phyloP scores from a whole-genome alignment of 495 filamentous ascomycete genomes.

The Alectoria sarmentosa region DNA sequence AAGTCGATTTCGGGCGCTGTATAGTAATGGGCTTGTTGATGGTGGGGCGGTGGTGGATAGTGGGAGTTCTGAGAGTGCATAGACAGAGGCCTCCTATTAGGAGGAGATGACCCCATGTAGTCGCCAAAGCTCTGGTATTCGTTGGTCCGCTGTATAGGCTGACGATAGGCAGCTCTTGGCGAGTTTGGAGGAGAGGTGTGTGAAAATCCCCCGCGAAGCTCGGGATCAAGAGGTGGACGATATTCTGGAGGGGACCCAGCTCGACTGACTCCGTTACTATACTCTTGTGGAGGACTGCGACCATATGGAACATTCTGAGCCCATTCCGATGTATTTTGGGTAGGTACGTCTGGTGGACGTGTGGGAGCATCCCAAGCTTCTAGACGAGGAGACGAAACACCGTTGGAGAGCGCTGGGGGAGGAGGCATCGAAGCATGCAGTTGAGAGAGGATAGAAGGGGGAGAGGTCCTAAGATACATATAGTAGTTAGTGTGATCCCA shows the following conservation, averaged over 20 bases:
- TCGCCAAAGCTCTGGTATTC: conserved; percentile 33
- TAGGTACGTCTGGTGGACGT: conserved; percentile 32
- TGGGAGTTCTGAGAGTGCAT: conserved; percentile 37
- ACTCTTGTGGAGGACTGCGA: conserved; percentile 43
- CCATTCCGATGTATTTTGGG: conserved; percentile 42
- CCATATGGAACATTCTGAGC: conserved; percentile 43
- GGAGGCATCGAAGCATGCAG: conserved; percentile 16
- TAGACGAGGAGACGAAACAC: conserved; percentile 39
- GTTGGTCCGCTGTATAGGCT: conserved; percentile 41
- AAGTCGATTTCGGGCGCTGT: conserved; percentile 50
- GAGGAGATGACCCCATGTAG: conserved; percentile 23
- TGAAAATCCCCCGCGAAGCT: conserved; percentile 38
- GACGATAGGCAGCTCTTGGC: conserved; percentile 36
- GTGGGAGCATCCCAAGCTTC: conserved; percentile 35
- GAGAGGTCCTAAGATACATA: conserved; percentile 23
- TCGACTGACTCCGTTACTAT: conserved; percentile 37
- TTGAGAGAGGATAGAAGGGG: conserved; percentile 30
- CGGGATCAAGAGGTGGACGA: conserved; percentile 32
- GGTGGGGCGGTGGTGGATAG: conserved; percentile 69
- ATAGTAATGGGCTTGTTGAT: conserved; percentile 70
- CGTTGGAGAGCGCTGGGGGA: conserved; percentile 20
- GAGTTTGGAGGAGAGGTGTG: conserved; percentile 43
- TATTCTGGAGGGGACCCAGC: conserved; percentile 41
- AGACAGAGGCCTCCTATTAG: conserved; percentile 27
- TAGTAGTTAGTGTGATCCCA: conserved; percentile 2